Percentiles rank a stretch among this genome's conserved stretches.
These are phyloP conservation scores for Eucalyptus brandiana DNA, from an alignment of 345 rosid species.

Conservation along the genomic window DNA sequence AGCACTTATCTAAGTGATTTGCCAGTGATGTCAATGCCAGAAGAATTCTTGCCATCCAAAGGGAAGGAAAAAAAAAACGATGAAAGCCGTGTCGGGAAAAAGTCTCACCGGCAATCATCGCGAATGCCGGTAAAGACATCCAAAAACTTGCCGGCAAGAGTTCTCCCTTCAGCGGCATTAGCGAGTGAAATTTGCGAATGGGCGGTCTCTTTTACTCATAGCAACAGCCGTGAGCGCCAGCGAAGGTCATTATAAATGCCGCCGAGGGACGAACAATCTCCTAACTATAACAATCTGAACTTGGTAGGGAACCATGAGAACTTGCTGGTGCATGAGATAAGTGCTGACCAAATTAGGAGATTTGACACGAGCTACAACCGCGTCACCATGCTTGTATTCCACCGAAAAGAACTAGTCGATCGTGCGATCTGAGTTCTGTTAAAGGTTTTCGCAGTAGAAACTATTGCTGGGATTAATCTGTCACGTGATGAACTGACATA, in stretches of 20 bases:
- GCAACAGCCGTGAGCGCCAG: not conserved
- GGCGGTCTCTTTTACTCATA: not conserved
- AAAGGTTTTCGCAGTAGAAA: not conserved
- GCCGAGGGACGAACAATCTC: not conserved
- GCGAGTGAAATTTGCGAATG: not conserved
- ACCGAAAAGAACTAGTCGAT: not conserved
- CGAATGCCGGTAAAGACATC: not conserved
- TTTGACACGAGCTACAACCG: not conserved
- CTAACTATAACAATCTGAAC: not conserved
- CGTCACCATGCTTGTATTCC: not conserved
- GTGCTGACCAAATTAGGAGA: not conserved
- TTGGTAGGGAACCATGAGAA: not conserved
- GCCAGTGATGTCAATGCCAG: not conserved
- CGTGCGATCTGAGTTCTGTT: not conserved
- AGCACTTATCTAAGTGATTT: not conserved
- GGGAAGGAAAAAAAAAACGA: not conserved
- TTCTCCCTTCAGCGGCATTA: not conserved
- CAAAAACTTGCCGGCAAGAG: not conserved
- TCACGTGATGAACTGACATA: not conserved
- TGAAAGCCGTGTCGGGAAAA: not conserved
- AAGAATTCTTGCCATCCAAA: not conserved
- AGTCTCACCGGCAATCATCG: not conserved
- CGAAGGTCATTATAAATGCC: not conserved
- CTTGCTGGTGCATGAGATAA: not conserved
- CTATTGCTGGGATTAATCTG: not conserved